These are phyloP conservation scores for Picochlorum sp. DNA, from an alignment of 139 green algal genomes.

Conservation along the genomic window DNA sequence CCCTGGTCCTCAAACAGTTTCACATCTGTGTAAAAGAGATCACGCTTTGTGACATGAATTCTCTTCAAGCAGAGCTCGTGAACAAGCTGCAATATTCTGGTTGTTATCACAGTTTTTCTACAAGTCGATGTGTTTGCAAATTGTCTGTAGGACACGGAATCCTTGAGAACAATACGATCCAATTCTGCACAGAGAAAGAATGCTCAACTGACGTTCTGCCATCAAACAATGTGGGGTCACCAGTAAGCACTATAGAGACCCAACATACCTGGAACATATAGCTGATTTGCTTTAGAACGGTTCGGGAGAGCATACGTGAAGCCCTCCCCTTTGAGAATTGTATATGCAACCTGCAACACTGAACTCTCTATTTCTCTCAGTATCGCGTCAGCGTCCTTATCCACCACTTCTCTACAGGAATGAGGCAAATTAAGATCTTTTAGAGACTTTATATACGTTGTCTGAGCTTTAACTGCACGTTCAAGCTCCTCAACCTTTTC, in stretches of 20 bases:
- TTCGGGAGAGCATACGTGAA: slow-evolving; percentile 60
- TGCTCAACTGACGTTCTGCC: neutral
- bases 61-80: slow-evolving; percentile 57
- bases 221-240: slow-evolving; percentile 3
- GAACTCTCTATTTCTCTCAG: slow-evolving; percentile 73
- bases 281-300: slow-evolving; percentile 68
- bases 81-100: slow-evolving; percentile 76
- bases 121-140: slow-evolving; percentile 76
- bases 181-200: slow-evolving; percentile 42
- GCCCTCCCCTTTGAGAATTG: slow-evolving; percentile 46
- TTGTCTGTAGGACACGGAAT: slow-evolving; percentile 50
- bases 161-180: slow-evolving; percentile 87
- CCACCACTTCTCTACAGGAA: slow-evolving; percentile 58
- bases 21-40: slow-evolving; percentile 96
- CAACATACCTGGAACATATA: slow-evolving; percentile 42
- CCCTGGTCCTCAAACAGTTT: slow-evolving; percentile 91
- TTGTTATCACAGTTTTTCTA: slow-evolving; percentile 76
- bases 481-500: slow-evolving; percentile 50
- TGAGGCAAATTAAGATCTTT: slow-evolving; percentile 44
- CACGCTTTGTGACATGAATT: slow-evolving; percentile 39
- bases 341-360: slow-evolving; percentile 49
- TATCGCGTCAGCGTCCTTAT: slow-evolving; percentile 67
- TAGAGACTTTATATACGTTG: slow-evolving; percentile 40
- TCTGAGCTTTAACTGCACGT: slow-evolving; percentile 32
- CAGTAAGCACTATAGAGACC: neutral